Conservation (phyloP, 306 rosid species). For the Dalbergia oliveri region DNA sequence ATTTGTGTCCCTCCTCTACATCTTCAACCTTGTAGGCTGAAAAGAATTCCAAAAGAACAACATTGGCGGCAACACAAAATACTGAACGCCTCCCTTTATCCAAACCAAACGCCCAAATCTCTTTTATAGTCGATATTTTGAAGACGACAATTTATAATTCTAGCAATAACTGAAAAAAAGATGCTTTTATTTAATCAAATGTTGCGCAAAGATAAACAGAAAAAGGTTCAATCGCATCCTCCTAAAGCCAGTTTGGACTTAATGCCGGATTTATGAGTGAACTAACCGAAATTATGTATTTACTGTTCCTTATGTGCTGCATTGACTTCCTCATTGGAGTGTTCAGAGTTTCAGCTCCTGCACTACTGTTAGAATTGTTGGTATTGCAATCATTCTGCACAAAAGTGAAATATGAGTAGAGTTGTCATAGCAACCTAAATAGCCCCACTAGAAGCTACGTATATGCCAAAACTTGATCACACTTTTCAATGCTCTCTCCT, state of each 20-base stretch:
- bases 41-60: background rate
- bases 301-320: constrained; percentile 13
- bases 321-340: constrained; percentile 22
- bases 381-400: constrained; percentile 38
- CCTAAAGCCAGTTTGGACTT: background rate
- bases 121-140: background rate
- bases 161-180: background rate
- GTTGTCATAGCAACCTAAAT: constrained; percentile 11
- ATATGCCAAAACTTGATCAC: constrained; percentile 1
- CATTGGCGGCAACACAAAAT: background rate
- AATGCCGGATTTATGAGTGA: background rate
- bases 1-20: no score
- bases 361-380: background rate
- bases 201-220: background rate
- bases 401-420: background rate
- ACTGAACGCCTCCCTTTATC: background rate
- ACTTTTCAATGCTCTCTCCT: background rate
- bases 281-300: background rate
- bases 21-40: background rate
- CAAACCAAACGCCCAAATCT: background rate
- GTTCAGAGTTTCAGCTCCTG: constrained; percentile 27
- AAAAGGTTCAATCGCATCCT: background rate
- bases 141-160: background rate
- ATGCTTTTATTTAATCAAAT: background rate
- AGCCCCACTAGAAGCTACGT: background rate